Evolutionary conservation across 2,329 filamentous ascomycete species (phyloP).

Genomic region (Pyrenophora tritici-repentis): DNA sequence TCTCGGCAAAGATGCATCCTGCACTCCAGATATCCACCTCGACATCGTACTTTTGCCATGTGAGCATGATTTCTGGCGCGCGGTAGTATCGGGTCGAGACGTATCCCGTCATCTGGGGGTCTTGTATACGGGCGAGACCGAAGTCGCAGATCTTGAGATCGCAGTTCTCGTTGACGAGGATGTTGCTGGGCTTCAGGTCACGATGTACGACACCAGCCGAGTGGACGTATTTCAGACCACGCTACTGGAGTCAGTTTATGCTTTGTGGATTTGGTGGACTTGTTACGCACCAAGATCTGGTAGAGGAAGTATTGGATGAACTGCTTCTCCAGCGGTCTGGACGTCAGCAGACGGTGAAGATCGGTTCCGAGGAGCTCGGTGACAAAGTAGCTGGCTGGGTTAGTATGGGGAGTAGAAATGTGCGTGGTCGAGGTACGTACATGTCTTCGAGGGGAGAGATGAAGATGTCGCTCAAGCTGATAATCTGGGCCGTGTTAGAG

Average conservation of each 20-base stretch:
- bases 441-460: slow-evolving; percentile 99
- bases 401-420: slow-evolving; percentile 12
- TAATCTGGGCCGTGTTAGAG: slow-evolving; percentile 64
- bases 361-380: slow-evolving; percentile 97
- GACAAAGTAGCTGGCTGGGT: slow-evolving; percentile 80
- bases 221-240: slow-evolving; percentile 98
- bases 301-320: slow-evolving; percentile 99
- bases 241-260: slow-evolving; percentile 58
- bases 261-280: slow-evolving; percentile 62
- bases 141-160: slow-evolving; percentile 99
- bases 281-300: slow-evolving; percentile 83
- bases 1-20: slow-evolving; percentile 98
- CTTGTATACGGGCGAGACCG: slow-evolving; percentile 93
- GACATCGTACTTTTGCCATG: slow-evolving; percentile 99
- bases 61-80: slow-evolving; percentile 99
- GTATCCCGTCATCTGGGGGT: slow-evolving; percentile 99
- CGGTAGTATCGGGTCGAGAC: slow-evolving; percentile 99
- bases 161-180: slow-evolving; percentile 99
- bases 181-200: slow-evolving; percentile 98
- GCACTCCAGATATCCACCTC: slow-evolving; percentile 99
- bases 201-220: slow-evolving; percentile 97
- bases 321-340: slow-evolving; percentile 95
- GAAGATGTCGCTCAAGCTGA: slow-evolving; percentile 98
- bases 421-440: slow-evolving; percentile 58
- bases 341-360: slow-evolving; percentile 91